Percentiles rank a stretch among this genome's conserved stretches.
Evolutionary conservation across 225 moss, liverwort and hornwort genomes (phyloP).

Genomic region (Bryoerythrophyllum caledonicum): DNA sequence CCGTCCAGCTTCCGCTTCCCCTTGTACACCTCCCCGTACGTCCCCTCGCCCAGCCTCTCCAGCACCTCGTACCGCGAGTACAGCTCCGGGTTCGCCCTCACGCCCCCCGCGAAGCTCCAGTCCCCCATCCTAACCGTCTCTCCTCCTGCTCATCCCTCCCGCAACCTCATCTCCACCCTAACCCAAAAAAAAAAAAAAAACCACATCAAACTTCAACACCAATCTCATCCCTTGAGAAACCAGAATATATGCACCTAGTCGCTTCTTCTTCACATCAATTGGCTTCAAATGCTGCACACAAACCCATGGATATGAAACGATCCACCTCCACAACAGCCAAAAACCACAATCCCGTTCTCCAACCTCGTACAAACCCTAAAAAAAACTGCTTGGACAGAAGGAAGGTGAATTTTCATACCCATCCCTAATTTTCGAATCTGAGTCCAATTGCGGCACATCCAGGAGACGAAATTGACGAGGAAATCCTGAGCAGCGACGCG

Average conservation of each 20-base stretch:
- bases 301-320: too few species aligned
- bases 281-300: too few species aligned
- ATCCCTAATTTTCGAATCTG: too few species aligned
- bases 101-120: constrained; percentile 84
- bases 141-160: constrained; percentile 35
- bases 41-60: constrained; percentile 90
- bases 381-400: too few species aligned
- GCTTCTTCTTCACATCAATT: constrained; percentile 39
- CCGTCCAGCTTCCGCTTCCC: constrained; percentile 74
- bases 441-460: too few species aligned
- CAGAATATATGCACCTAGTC: constrained; percentile 5
- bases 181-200: too few species aligned
- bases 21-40: constrained; percentile 81
- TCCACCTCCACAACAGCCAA: too few species aligned
- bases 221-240: not conserved
- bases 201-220: not conserved
- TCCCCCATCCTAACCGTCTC: constrained; percentile 63
- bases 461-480: too few species aligned
- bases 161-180: not conserved
- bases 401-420: too few species aligned
- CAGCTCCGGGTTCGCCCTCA: constrained; percentile 83
- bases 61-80: constrained; percentile 83
- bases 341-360: too few species aligned
- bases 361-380: too few species aligned
- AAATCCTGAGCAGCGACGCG: too few species aligned